Evolutionary conservation across 192 early-diverging fungal genomes (phyloP), one percentile per base, ranked within the genome.

Genomic region (Coemansia sp.): DNA sequence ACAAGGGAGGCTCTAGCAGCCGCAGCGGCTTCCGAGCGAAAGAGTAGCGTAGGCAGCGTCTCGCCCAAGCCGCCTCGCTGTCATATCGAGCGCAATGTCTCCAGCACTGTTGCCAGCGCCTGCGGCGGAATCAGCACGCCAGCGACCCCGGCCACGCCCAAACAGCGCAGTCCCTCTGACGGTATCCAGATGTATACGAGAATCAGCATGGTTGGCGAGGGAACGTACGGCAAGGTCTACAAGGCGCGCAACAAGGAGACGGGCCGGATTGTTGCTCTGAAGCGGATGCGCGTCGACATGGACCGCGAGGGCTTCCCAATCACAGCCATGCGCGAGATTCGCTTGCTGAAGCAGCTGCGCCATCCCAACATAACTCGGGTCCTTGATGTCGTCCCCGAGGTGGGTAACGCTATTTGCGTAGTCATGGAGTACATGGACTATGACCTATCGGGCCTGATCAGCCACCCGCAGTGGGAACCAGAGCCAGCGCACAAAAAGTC

Each of bases 391-490:
- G 84, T 93, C 73, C 63, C 73, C 0, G 87, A 88, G 9, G 68
- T 83, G 35, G 82, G 89, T 67, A 84, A 70, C n/a, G 85, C 86
- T 1, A 83, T 91, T 8, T 90, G 91, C 43, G 89, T 93, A 76
- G 90, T 93, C 34, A 86, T 92, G 67, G 91, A 93, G 73, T 93
- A 93, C 70, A 90, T 92, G 90, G 91, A 92, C 63, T 88, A 91
- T 52, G 91, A 93, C 56, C 79, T 93, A 22, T 87, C 90, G 1
- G 91, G 91, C 11, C 84, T 93, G 26, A 67, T 92, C 33, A 82
- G 76, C 27, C 87, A 92, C 59, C 87, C 88, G n/a, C 74, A 87
- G 27, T 83, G 90, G 52, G 77, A 70, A 50, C 88, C 88, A 15
- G 81, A 84, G 18, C 77, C 84, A 2, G 83, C 85, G 3, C 90